Percentiles rank a stretch among this genome's conserved stretches.
Evolutionary conservation across 2,329 filamentous ascomycete species (phyloP).

Genomic region (Fusarium buxicola): DNA sequence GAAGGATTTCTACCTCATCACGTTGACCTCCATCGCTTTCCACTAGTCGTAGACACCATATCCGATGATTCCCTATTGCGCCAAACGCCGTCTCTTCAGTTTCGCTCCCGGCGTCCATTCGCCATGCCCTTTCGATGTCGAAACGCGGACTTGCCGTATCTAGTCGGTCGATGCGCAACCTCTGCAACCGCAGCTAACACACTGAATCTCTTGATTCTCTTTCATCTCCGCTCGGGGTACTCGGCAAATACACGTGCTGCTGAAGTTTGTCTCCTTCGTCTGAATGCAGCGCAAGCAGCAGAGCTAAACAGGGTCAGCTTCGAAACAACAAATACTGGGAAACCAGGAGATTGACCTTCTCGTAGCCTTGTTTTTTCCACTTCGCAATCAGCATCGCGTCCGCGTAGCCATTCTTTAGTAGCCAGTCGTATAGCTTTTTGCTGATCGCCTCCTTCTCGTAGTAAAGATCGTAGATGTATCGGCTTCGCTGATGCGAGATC

Average conservation of each 20-base stretch:
- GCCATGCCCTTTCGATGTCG: neutral
- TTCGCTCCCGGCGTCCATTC: conserved; percentile 1
- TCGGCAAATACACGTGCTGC: conserved; percentile 95
- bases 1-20: conserved; percentile 53
- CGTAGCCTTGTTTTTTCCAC: conserved; percentile 99
- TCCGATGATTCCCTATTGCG: conserved; percentile 35
- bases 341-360: conserved; percentile 76
- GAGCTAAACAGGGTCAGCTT: conserved; percentile 65
- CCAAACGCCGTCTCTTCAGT: conserved; percentile 41
- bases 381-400: conserved; percentile 97
- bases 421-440: conserved; percentile 92
- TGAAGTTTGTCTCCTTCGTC: conserved; percentile 99
- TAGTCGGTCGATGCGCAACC: conserved; percentile 90
- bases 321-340: neutral
- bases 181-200: conserved; percentile 93
- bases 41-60: conserved; percentile 11
- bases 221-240: conserved; percentile 92
- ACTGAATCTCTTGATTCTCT: conserved; percentile 90
- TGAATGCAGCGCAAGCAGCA: conserved; percentile 97
- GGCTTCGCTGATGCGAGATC: conserved; percentile 89
- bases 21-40: conserved; percentile 20
- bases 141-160: conserved; percentile 16
- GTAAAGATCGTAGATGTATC: conserved; percentile 97
- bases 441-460: conserved; percentile 98
- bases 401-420: conserved; percentile 96